A percentile compares a stretch with the other conserved stretches of the same genome.
These are phyloP conservation scores for Linderina pennispora DNA, from an alignment of 192 early-diverging fungal genomes.

Conservation along the genomic window DNA sequence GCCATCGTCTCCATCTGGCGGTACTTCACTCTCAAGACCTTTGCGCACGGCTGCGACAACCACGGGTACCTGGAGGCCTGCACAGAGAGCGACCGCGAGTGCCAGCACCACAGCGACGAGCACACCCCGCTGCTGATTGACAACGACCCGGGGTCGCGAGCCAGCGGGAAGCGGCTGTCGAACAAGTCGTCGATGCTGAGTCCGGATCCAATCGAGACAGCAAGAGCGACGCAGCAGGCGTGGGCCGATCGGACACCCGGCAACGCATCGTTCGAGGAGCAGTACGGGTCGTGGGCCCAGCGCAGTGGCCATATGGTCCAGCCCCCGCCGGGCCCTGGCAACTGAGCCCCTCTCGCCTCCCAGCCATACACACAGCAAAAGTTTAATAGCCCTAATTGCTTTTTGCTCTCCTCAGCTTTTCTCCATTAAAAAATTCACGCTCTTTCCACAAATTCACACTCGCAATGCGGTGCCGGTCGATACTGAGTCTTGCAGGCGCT, in stretches of 20 bases:
- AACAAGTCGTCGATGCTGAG: background rate
- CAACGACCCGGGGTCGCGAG: slow-evolving; percentile 30
- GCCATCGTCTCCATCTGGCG: slow-evolving; percentile 30
- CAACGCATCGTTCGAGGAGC: slow-evolving; percentile 26
- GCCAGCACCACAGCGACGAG: slow-evolving; percentile 7
- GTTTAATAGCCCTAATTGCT: no score
- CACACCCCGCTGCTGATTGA: slow-evolving; percentile 40
- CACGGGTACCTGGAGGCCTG: slow-evolving; percentile 7
- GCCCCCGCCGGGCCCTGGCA: background rate
- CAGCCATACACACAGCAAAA: no score
- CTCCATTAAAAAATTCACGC: no score
- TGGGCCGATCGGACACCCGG: background rate
- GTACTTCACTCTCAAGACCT: slow-evolving; percentile 7
- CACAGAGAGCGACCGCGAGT: background rate
- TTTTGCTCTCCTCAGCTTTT: no score
- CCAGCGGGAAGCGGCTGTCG: background rate
- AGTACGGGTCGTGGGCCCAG: slow-evolving; percentile 42
- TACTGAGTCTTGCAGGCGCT: background rate
- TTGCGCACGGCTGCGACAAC: background rate
- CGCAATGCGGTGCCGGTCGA: background rate
- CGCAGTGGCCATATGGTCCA: slow-evolving; percentile 28
- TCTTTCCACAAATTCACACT: no score
- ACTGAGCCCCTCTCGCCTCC: background rate
- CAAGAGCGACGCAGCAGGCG: background rate
- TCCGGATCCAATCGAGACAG: background rate